Base-by-base conservation (phyloP, 805 yeast species). In the Pichia californica region DNA sequence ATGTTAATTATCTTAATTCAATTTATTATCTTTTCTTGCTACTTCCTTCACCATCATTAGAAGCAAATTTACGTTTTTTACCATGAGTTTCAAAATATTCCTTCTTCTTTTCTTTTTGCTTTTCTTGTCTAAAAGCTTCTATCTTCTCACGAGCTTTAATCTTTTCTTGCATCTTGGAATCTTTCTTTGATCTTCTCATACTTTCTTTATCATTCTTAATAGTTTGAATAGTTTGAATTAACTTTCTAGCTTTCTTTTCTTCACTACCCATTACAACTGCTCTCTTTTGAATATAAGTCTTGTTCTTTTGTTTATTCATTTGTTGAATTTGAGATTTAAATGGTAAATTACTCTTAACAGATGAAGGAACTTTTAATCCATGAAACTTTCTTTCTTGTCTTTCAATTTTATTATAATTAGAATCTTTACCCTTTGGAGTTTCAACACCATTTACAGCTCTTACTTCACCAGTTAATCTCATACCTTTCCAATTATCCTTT, bases 221-320 rank as follows among this genome's bases (percentile, higher is more conserved):
- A 0, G 98, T 88, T 55, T 83, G 76, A 44, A 93, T 79, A 66
- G 86, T 86, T 64, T 83, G 91, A 72, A 93, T 77, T 65, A 91
- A 74, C 29, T 88, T 82, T 54, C 97, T 76, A 27, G 95, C 89
- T 68, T 87, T 85, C 81, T 87, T 88, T 65, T 91, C 98, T 41
- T 87, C 96, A 14, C 94, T 96, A 33, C 81, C 85, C 31, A 89
- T 67, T 7, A 93, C 93, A 42, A 93, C 97, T 1, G 99, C 99
- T 58, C 99, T 79, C 70, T 88, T 93, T 43, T 70, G 66, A 77
- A 83, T 61, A 59, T 91, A 93, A 0, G 96, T 81, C 57, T 77
- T 73, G 64, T 83, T 82, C 70, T 76, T 80, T 64, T 85, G 93
- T 23, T 96, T 94, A 62, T 82, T 84, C 93, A 87, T 84, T 55